These are phyloP conservation scores for Ophiostoma populinum DNA, from an alignment of 2,329 filamentous ascomycete genomes.

Conservation along the genomic window DNA sequence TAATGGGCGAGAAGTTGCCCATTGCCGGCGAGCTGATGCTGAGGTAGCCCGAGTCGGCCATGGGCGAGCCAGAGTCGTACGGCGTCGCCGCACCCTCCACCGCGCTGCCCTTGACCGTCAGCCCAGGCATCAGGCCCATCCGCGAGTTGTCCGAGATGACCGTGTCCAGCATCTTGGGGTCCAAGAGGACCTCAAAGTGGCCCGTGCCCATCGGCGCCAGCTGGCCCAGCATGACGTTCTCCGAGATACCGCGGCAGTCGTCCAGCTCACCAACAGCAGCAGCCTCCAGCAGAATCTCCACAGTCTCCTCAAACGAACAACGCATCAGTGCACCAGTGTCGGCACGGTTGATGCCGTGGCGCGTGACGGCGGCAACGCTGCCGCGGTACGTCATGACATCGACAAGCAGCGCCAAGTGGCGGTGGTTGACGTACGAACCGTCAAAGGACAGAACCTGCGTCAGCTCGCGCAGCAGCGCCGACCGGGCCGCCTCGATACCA, in stretches of 20 bases:
- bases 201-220: conserved; percentile 94
- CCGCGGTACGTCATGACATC: conserved; percentile 97
- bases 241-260: conserved; percentile 93
- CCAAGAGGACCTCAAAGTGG: conserved; percentile 83
- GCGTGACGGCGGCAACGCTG: conserved; percentile 85
- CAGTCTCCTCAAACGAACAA: conserved; percentile 98
- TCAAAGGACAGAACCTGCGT: conserved; percentile 91
- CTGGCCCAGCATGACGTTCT: conserved; percentile 97
- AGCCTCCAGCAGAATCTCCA: conserved; percentile 93
- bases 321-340: conserved; percentile 98
- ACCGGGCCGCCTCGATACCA: conserved; percentile 85
- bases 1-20: conserved; percentile 61
- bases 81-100: conserved; percentile 79
- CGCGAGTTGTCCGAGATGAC: conserved; percentile 85
- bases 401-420: conserved; percentile 83
- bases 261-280: conserved; percentile 89
- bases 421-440: conserved; percentile 98
- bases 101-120: conserved; percentile 57
- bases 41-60: conserved; percentile 48
- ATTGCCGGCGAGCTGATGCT: conserved; percentile 44
- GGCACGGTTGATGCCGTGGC: conserved; percentile 95
- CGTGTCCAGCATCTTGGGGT: conserved; percentile 89
- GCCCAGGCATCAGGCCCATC: conserved; percentile 64
- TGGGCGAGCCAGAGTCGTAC: conserved; percentile 75
- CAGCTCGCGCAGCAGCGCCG: conserved; percentile 73